Conservation (phyloP, 2,329 filamentous ascomycete species). For the Zasmidium angulare region DNA sequence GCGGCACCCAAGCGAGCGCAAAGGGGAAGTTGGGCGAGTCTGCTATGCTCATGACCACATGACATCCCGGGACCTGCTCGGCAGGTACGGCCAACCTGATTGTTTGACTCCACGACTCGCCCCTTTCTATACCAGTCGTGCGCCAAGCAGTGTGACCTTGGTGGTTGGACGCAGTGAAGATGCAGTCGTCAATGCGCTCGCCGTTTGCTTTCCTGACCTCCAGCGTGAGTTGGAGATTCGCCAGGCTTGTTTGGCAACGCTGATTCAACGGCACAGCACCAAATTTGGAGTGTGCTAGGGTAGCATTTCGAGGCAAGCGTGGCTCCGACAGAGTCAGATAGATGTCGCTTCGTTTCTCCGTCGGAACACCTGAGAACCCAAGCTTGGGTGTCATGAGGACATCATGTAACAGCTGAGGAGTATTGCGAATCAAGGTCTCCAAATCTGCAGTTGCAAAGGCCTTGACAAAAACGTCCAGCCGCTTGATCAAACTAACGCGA, state of each 20-base stretch:
- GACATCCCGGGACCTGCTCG: slow-evolving; percentile 75
- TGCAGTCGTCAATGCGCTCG: slow-evolving; percentile 82
- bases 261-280: slow-evolving; percentile 75
- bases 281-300: slow-evolving; percentile 68
- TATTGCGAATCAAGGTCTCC: slow-evolving; percentile 77
- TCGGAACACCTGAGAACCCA: slow-evolving; percentile 89
- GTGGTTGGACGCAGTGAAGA: slow-evolving; percentile 81
- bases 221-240: slow-evolving; percentile 81
- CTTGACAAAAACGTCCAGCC: slow-evolving; percentile 75
- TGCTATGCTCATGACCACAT: slow-evolving; percentile 85
- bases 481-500: slow-evolving; percentile 57
- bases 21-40: slow-evolving; percentile 87
- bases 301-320: slow-evolving; percentile 66
- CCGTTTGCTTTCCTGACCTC: slow-evolving; percentile 80
- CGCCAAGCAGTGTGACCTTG: slow-evolving; percentile 81
- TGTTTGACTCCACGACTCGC: slow-evolving; percentile 84
- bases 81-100: slow-evolving; percentile 77
- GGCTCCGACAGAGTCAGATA: slow-evolving; percentile 84
- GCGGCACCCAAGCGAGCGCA: slow-evolving; percentile 85
- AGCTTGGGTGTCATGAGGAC: slow-evolving; percentile 82
- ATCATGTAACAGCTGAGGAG: slow-evolving; percentile 81
- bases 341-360: slow-evolving; percentile 86
- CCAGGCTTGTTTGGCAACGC: slow-evolving; percentile 55
- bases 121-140: slow-evolving; percentile 75
- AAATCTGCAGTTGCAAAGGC: slow-evolving; percentile 76